Percentiles rank a stretch among this genome's conserved stretches.
Evolutionary conservation across 495 filamentous ascomycete genomes (phyloP).

Genomic region (Polyplosphaeria fusca): DNA sequence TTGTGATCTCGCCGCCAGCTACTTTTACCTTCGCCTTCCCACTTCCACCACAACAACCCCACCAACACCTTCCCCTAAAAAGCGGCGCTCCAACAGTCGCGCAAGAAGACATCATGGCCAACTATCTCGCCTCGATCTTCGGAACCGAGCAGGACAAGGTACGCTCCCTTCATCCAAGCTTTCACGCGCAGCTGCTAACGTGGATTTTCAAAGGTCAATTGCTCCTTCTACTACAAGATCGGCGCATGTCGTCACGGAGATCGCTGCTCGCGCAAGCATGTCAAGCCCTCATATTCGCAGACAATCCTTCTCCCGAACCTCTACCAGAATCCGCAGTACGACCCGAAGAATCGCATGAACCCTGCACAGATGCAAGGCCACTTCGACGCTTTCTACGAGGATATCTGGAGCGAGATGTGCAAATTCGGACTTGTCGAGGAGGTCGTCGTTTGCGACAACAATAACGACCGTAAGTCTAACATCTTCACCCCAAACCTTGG

Average conservation of each 20-base stretch:
- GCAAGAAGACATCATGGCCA: conserved; percentile 59
- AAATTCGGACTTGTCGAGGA: conserved; percentile 49
- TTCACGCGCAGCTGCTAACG: conserved; percentile 11
- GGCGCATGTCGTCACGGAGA: conserved; percentile 97
- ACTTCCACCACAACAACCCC: not conserved
- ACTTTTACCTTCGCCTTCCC: not conserved
- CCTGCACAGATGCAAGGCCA: conserved; percentile 92
- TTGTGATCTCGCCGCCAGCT: not conserved
- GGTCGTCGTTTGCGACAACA: conserved; percentile 57
- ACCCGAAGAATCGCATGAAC: conserved; percentile 96
- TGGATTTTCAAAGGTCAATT: conserved; percentile 49
- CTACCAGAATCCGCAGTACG: conserved; percentile 98
- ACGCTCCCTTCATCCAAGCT: conserved; percentile 8
- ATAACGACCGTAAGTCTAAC: conserved; percentile 84
- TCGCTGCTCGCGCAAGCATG: conserved; percentile 95
- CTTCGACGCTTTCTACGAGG: conserved; percentile 99
- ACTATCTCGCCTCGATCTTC: conserved; percentile 99
- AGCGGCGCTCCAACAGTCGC: not conserved
- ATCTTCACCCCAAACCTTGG: conserved; percentile 9
- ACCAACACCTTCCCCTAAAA: not conserved
- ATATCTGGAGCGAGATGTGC: conserved; percentile 96
- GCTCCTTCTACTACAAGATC: conserved; percentile 93
- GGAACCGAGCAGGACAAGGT: conserved; percentile 98
- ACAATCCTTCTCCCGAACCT: conserved; percentile 97
- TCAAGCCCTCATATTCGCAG: conserved; percentile 97